Evolutionary conservation across 495 filamentous ascomycete genomes (phyloP), one percentile per base, ranked within the genome.

Genomic region (Hypoxylon cercidicola): DNA sequence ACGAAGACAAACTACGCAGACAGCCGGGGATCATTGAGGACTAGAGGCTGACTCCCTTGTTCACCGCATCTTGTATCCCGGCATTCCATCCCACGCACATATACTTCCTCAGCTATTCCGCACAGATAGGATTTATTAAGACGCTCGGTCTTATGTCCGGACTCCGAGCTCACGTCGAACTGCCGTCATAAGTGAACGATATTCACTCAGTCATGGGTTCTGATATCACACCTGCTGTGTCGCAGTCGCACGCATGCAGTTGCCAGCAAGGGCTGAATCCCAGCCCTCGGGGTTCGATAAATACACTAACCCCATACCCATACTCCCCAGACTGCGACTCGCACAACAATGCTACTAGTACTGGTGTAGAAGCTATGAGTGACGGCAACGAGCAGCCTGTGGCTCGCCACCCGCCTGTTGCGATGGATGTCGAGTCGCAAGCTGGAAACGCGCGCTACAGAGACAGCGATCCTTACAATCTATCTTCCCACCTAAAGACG

Each of bases 401-500:
- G 49, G 80, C 70, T 61, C 85, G 74, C 72, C 87, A 78, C 75
- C 80, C 72, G 21, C 51, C 43, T 30, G 32, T 41, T 2, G 59
- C 60, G 15, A 53, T 56, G 55, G 90, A 93, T 66, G 79, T 90
- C 51, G 93, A 96, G 78, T 82, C 85, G 55, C 85, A 88, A 64
- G 77, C 79, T 12, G 66, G 73, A 12, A 35, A 79, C 79, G 49
- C 46, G 10, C 74, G 68, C 39, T n/a, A 85, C 80, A 61, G 72
- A 1, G 56, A 90, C 74, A 88, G 82, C 30, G 95, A 99, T 72
- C 95, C 95, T 0, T 93, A 90, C 74, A 85, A 87, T 57, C 87
- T 99, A 1, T 89, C 92, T 2, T 86, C 86, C 4, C 87, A 85
- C 40, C 83, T 94, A 59, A 99, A 97, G 77, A 83, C 90, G 34